A percentile compares a stretch with the other conserved stretches of the same genome.
These are phyloP conservation scores for Debaryomycetaceae sp. DNA, from an alignment of 1,139 yeast species.

Conservation along the genomic window DNA sequence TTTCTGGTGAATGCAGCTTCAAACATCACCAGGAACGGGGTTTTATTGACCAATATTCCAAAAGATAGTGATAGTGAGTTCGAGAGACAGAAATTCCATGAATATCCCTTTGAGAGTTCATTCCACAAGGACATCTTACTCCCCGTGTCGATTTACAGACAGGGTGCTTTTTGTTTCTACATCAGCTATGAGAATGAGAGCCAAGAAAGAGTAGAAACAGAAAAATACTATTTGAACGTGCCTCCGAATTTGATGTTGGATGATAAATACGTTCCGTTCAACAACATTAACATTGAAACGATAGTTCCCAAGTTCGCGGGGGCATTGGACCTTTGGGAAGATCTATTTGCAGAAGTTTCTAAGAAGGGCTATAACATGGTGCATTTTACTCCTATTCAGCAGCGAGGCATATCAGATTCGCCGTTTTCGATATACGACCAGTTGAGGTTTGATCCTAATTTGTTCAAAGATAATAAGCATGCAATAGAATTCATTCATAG, in stretches of 20 bases:
- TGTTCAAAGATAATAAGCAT: constrained; percentile 47
- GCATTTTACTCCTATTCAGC: constrained; percentile 91
- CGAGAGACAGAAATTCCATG: constrained; percentile 53
- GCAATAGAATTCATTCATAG: constrained; percentile 26
- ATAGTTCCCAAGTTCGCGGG: constrained; percentile 94
- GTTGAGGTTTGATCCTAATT: constrained; percentile 63
- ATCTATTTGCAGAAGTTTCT: constrained; percentile 56
- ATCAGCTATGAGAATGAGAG: constrained; percentile 43
- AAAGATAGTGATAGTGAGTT: constrained; percentile 39
- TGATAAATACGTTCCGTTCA: constrained; percentile 61
- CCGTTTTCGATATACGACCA: constrained; percentile 93
- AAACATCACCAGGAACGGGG: constrained; percentile 65
- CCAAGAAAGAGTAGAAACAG: constrained; percentile 36
- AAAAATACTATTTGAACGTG: constrained; percentile 70
- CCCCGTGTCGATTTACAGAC: constrained; percentile 58
- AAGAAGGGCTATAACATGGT: constrained; percentile 89
- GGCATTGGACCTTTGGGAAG: constrained; percentile 58
- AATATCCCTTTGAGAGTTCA: constrained; percentile 43
- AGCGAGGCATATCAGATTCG: constrained; percentile 84
- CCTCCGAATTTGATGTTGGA: constrained; percentile 70
- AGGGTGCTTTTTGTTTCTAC: constrained; percentile 79
- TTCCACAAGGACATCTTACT: constrained; percentile 61
- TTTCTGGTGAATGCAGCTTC: constrained; percentile 75
- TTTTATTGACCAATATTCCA: constrained; percentile 76
- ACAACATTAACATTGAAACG: constrained; percentile 80